Evolutionary conservation across 106 monocot species (phyloP), one percentile per base, ranked within the genome.

Genomic region (Acorus calamus): DNA sequence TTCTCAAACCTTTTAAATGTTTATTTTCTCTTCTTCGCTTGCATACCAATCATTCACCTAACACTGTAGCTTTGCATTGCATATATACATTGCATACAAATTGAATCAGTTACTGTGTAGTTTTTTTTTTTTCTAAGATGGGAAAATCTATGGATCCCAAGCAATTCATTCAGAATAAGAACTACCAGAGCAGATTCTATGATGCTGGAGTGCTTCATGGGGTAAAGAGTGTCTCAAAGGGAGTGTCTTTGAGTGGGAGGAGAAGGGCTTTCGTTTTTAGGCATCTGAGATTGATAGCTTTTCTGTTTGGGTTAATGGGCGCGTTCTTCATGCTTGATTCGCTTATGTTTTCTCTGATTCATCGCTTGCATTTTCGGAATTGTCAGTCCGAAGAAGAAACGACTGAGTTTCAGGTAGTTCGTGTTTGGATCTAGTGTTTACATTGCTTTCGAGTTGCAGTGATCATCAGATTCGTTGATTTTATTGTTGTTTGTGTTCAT

Each of bases 261-360:
- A 78, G 74, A 69, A 59, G 57, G 10, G 44, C 47, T 45, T 55
- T 68, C 44, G 52, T 78, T 46, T 75, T 74, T 58, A 81, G 63
- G 68, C 81, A 78, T 65, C 53, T 81, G 69, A 66, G 78, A 64
- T 60, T 78, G 65, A 49, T 75, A 50, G 71, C 13, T 69, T 81
- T 81, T 47, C 69, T 74, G 2, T 4, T 81, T 51, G 81, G 71
- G 53, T 49, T 85, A 60, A 69, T 81, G 74, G 71, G 70, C 56
- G 60, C 72, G 42, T 75, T 74, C 48, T 74, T 78, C 55, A 51
- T 85, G 3, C 51, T 85, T 48, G 85, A 85, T 73, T 85, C 85
- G 8, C 13, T 81, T 65, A 85, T 85, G 78, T 65, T 85, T 63
- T 11, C 57, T 56, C 52, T 75, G 49, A 47, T 81, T 60, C 85